Percentiles rank a stretch among this genome's conserved stretches.
Conservation (phyloP, 2,329 filamentous ascomycete species). For the Fusarium torreyae region DNA sequence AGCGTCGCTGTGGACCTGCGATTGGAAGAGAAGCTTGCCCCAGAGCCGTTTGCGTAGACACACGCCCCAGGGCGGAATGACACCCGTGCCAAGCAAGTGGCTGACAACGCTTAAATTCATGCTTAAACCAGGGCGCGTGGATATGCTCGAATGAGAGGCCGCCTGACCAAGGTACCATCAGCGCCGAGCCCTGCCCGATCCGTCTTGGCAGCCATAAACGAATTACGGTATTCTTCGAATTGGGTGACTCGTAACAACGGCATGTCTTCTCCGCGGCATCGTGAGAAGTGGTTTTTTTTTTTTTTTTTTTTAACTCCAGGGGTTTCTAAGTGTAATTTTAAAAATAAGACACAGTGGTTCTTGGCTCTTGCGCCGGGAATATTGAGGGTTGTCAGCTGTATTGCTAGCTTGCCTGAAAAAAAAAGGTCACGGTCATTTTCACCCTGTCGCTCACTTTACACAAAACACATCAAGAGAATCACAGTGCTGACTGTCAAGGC, state of each 20-base stretch:
- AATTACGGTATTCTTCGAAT: conserved; percentile 24
- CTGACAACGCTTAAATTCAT: conserved; percentile 67
- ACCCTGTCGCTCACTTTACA: not conserved
- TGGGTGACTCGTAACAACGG: conserved; percentile 24
- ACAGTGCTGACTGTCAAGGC: conserved; percentile 7
- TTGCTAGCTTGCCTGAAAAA: not conserved
- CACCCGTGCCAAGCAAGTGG: conserved; percentile 60
- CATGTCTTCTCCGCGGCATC: conserved; percentile 24
- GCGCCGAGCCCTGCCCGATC: conserved; percentile 34
- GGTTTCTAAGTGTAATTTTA: not conserved
- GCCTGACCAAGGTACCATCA: conserved; percentile 42
- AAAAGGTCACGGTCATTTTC: not conserved
- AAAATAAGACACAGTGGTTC: not conserved
- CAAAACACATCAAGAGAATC: conserved; percentile 5
- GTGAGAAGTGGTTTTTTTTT: not conserved
- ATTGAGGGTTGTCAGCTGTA: conserved; percentile 5
- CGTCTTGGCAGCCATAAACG: conserved; percentile 36
- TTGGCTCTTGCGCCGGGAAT: not conserved
- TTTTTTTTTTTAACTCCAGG: not conserved
- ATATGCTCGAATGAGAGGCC: conserved; percentile 39
- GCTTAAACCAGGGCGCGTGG: conserved; percentile 59
- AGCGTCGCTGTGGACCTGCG: conserved; percentile 21
- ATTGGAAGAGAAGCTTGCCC: conserved; percentile 30
- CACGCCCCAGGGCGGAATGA: conserved; percentile 46
- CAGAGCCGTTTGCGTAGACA: conserved; percentile 7